Base-by-base conservation (phyloP, 305 asterid genomes). In the Striga hermonthica region DNA sequence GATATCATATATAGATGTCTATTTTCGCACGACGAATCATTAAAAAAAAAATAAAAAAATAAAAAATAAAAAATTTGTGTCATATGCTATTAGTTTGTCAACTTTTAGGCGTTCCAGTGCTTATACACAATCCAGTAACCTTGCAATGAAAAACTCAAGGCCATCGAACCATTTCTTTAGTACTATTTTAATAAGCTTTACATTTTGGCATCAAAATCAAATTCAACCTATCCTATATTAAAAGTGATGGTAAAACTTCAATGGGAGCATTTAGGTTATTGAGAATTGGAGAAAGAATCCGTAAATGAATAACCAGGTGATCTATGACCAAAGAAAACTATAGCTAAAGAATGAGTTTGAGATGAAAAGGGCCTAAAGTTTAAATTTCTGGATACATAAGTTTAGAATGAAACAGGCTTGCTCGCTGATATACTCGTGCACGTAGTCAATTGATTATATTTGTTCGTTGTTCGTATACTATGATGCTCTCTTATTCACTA, bases 51-150 rank as follows among this genome's bases (percentile, higher is more conserved):
- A n/a, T n/a, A n/a, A n/a, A n/a, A n/a, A n/a, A n/a, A n/a, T n/a
- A n/a, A n/a, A n/a, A n/a, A n/a, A n/a, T n/a, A n/a, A n/a, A n/a
- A 55, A 66, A 50, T 64, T 77, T 36, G 57, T 31, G 68, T 52
- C 64, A 44, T 35, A 16, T 39, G 65, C 60, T 56, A 62, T 48
- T 45, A 57, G 8, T 10, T 55, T 62, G 58, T 47, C 65, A 34
- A 52, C 41, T 15, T 47, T 2, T n/a, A 37, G 62, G 60, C 35
- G 62, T 43, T 72, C 9, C 64, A 66, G 9, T 9, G 54, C 41
- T 48, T 43, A 12, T 48, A 40, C 10, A 28, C 8, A 6, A 11
- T 64, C 61, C 62, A 57, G 11, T 31, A 48, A 49, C 65, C 43
- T 37, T 12, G 43, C 14, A 1, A 10, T 41, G 65, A 40, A 57